Base-by-base conservation (phyloP, 257 asterid genomes). In the Haberlea rhodopensis region DNA sequence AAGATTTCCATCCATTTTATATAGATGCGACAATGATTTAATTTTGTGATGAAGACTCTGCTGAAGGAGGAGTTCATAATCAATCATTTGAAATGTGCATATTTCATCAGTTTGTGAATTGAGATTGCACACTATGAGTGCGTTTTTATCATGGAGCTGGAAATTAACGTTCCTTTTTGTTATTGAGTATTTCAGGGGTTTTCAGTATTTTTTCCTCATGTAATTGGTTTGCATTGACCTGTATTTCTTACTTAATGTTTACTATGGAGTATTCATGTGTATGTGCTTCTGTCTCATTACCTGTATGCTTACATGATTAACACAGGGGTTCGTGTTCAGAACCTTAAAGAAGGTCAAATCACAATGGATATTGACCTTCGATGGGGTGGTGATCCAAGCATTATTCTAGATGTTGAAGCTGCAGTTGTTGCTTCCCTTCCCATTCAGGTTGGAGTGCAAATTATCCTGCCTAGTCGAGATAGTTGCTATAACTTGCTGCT, bases 371-470 rank as follows among this genome's bases (percentile, higher is more conserved):
- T 94, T 62, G 99, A 94, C 80, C 75, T 94, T 46, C 87, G 99
- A 32, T 94, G 97, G 96, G 99, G 99, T 74, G 99, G 99, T 75
- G 96, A 94, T 80, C 99, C 99, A 48, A 94, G 81, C 80, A 94
- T 94, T 61, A 60, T 94, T 68, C 76, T 94, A 81, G 97, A 86
- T 66, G 97, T 84, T 65, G 96, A 90, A 84, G 99, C 98, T 67
- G 96, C 98, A 40, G 69, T 76, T 29, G 99, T 94, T 80, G 99
- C 99, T 75, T 87, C 95, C 34, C 86, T 94, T 66, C 99, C 99
- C 34, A 90, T 94, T 77, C 99, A 94, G 94, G 99, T 92, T 54
- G 52, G 80, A 52, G 69, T 67, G 46, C 66, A 37, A 32, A 57
- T 15, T 16, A 43, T 43, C 51, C 20, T 11, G 48, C 48, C 51